A percentile compares a stretch with the other conserved stretches of the same genome.
Evolutionary conservation across 345 rosid species (phyloP).

Genomic region (Gossypioides kirkii): DNA sequence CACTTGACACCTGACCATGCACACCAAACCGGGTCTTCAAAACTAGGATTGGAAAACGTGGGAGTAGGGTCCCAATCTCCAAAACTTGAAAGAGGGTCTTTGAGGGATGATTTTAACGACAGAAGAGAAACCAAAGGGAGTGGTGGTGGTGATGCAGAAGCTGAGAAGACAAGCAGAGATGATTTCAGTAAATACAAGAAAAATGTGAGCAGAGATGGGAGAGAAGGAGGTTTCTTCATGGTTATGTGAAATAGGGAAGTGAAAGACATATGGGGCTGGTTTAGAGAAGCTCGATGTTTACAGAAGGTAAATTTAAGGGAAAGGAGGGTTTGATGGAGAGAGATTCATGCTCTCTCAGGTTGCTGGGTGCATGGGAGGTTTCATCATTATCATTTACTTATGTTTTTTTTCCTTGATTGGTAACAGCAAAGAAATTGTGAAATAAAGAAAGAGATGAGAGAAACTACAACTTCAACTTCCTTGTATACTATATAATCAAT

Average conservation of each 20-base stretch:
- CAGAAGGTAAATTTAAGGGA: constrained; percentile 56
- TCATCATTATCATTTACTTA: constrained; percentile 48
- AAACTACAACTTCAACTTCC: not conserved
- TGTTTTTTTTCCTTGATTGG: constrained; percentile 22
- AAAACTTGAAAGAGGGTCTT: constrained; percentile 49
- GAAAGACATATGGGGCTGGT: constrained; percentile 15
- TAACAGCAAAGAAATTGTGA: not conserved
- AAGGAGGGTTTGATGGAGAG: constrained; percentile 35
- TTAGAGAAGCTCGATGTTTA: constrained; percentile 21
- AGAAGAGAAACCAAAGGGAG: constrained; percentile 56
- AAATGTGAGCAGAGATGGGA: constrained; percentile 26
- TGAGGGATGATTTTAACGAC: constrained; percentile 63
- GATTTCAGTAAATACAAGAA: constrained; percentile 24
- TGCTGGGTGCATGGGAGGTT: constrained; percentile 51
- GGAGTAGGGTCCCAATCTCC: constrained; percentile 56
- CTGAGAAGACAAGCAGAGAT: constrained; percentile 17
- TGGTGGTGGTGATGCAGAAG: constrained; percentile 38
- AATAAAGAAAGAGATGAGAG: not conserved
- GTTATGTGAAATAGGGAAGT: constrained; percentile 23
- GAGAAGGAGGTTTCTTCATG: constrained; percentile 40
- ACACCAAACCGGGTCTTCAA: constrained; percentile 58
- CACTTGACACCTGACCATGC: constrained; percentile 86
- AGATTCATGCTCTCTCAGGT: constrained; percentile 37
- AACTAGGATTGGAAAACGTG: constrained; percentile 24
- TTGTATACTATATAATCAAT: not conserved